Evolutionary conservation across 2,329 filamentous ascomycete species (phyloP), one percentile per base, ranked within the genome.

Genomic region (Alternaria arbusti): DNA sequence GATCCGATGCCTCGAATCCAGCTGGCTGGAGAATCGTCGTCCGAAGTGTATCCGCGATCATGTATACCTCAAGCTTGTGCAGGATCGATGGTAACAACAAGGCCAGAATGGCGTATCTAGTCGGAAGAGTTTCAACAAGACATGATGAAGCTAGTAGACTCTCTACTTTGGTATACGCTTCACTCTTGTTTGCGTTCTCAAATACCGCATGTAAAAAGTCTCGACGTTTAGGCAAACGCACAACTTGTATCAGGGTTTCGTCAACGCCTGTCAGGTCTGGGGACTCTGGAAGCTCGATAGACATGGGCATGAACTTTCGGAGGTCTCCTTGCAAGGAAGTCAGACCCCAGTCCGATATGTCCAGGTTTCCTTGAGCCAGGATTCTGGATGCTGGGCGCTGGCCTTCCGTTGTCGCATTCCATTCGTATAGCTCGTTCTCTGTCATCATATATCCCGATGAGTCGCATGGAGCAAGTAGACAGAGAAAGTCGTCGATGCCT

Each of bases 61-160:
- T 80, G 25, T 86, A 82, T 0, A 88, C 82, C 66, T 91, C 91
- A 3, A 95, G 71, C n/a, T 87, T 87, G 68, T 93, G 87, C 15
- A 91, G 81, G 36, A 97, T 87, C 0, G 89, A 89, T 0, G 94
- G 93, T 6, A 96, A 84, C 40, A 96, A 83, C 57, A 90, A 78
- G 0, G 85, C 84, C 64, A 88, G 82, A 17, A 83, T 74, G 0
- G 84, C 79, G 65, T 85, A 84, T 12, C 70, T 64, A 0, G 78
- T 68, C 1, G 86, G 85, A 1, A 88, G 72, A 20, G 74, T 79
- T 45, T 84, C 81, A 22, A 85, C 74, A 0, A 74, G 83, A 57
- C 88, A 87, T n/a, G 79, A 79, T 0, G 79, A 68, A 2, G 82
- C 73, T 0, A 86, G 85, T 4, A 90, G 74, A 6, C 85, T 81